Evolutionary conservation across 169 alveolate species (phyloP).

Genomic region (Plasmodium vinckei): DNA sequence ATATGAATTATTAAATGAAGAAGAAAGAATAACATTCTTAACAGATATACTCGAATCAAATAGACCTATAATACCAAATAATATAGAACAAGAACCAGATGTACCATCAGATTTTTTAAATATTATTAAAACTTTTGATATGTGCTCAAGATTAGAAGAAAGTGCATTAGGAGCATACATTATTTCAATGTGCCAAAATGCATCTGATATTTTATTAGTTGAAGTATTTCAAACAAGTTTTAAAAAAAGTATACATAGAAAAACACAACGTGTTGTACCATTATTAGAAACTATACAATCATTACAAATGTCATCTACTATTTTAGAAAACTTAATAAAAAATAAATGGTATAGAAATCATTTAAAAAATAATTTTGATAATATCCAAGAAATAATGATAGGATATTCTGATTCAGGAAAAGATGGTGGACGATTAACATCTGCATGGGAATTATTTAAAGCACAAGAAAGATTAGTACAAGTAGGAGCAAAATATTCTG

Average conservation of each 20-base stretch:
- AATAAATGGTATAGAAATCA: slow-evolving; percentile 85
- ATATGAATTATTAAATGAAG: slow-evolving; percentile 82
- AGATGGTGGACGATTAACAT: slow-evolving; percentile 89
- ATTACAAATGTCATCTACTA: slow-evolving; percentile 81
- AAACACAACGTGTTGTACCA: slow-evolving; percentile 86
- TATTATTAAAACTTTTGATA: slow-evolving; percentile 82
- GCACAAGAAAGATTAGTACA: slow-evolving; percentile 81
- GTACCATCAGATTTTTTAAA: slow-evolving; percentile 78
- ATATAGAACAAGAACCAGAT: slow-evolving; percentile 78
- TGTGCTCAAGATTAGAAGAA: slow-evolving; percentile 84
- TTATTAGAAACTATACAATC: slow-evolving; percentile 88
- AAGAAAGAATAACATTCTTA: slow-evolving; percentile 78
- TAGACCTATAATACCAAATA: slow-evolving; percentile 82
- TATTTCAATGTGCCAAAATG: slow-evolving; percentile 87
- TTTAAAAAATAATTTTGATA: slow-evolving; percentile 78
- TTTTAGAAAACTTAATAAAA: slow-evolving; percentile 83
- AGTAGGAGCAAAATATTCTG: slow-evolving; percentile 83
- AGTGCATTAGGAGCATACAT: slow-evolving; percentile 87
- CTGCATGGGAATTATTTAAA: slow-evolving; percentile 90
- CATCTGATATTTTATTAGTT: slow-evolving; percentile 88
- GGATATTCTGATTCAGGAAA: slow-evolving; percentile 91
- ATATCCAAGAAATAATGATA: slow-evolving; percentile 88
- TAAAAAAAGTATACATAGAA: slow-evolving; percentile 50
- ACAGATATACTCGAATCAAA: slow-evolving; percentile 78
- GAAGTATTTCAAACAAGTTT: slow-evolving; percentile 79